Conservation (phyloP, 805 yeast species). For the Kuraishia borneana region DNA sequence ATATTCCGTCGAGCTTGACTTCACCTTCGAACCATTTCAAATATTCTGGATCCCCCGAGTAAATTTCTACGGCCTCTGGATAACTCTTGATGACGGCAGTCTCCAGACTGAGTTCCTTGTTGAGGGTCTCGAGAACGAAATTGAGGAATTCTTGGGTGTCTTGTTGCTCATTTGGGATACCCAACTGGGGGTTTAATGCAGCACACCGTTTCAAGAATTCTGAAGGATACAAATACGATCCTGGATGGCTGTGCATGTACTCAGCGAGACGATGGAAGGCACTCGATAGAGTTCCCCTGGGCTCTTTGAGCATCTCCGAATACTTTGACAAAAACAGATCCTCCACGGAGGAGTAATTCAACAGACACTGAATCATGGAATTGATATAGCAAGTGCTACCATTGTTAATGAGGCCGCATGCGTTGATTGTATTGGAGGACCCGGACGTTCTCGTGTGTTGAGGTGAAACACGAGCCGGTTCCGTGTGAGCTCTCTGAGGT, state of each 20-base stretch:
- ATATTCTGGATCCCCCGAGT: slow-evolving; percentile 30
- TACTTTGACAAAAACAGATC: slow-evolving; percentile 32
- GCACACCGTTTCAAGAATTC: slow-evolving; percentile 37
- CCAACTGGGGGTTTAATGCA: slow-evolving; percentile 50
- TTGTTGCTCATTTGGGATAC: slow-evolving; percentile 67
- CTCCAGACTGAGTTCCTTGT: slow-evolving; percentile 41
- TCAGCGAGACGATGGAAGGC: slow-evolving; percentile 44
- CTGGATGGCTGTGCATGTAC: slow-evolving; percentile 48
- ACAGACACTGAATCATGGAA: slow-evolving; percentile 60
- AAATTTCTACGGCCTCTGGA: slow-evolving; percentile 8
- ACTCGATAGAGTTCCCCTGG: slow-evolving; percentile 23
- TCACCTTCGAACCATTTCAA: slow-evolving; percentile 47
- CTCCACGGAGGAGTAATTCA: slow-evolving; percentile 40
- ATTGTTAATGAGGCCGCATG: slow-evolving; percentile 55
- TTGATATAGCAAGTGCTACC: slow-evolving; percentile 74
- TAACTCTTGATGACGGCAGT: slow-evolving; percentile 10
- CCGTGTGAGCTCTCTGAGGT: too few relatives aligned
- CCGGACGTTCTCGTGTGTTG: not conserved
- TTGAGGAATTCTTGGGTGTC: slow-evolving; percentile 72
- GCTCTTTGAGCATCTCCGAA: slow-evolving; percentile 24
- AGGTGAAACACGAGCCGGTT: too few relatives aligned
- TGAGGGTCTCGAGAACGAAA: slow-evolving; percentile 54
- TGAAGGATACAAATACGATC: slow-evolving; percentile 52
- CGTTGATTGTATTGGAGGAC: slow-evolving; percentile 9
- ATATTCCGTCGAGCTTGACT: slow-evolving; percentile 44